Evolutionary conservation across 1,284 basidiomycete genomes (phyloP).

Genomic region (Schizophyllum amplum): DNA sequence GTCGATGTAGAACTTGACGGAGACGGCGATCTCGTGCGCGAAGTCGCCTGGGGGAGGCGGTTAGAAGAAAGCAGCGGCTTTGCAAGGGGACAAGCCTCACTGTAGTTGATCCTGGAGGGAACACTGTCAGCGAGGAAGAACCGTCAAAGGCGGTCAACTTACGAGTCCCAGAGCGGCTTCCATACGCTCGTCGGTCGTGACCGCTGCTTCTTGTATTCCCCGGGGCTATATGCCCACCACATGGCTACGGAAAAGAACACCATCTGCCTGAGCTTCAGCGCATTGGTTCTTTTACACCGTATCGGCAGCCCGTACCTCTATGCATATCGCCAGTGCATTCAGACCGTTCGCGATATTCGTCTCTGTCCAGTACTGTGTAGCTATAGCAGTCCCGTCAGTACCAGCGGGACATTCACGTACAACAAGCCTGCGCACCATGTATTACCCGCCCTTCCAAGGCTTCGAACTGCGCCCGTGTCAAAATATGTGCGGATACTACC

Average conservation of each 20-base stretch:
- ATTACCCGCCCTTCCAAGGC: slow-evolving; percentile 56
- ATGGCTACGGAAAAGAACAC: slow-evolving; percentile 72
- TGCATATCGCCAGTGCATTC: slow-evolving; percentile 72
- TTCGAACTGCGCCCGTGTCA: slow-evolving; percentile 39
- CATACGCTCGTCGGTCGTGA: slow-evolving; percentile 39
- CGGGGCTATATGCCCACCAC: slow-evolving; percentile 73
- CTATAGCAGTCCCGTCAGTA: slow-evolving; percentile 28
- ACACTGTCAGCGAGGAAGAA: slow-evolving; percentile 1
- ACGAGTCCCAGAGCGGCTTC: slow-evolving; percentile 70
- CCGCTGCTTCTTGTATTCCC: slow-evolving; percentile 48
- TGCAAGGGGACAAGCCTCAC: slow-evolving; percentile 28
- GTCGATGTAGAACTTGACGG: slow-evolving; percentile 54
- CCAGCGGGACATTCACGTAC: background rate
- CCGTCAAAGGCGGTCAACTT: slow-evolving; percentile 15
- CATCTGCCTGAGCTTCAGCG: too few relatives aligned
- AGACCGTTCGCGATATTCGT: slow-evolving; percentile 78
- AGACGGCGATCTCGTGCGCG: slow-evolving; percentile 49
- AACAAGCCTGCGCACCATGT: slow-evolving; percentile 24
- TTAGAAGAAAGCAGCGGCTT: slow-evolving; percentile 3
- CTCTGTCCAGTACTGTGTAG: slow-evolving; percentile 70
- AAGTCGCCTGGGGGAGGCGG: slow-evolving; percentile 46
- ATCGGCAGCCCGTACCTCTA: slow-evolving; percentile 77
- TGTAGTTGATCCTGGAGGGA: slow-evolving; percentile 60
- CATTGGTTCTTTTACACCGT: too few relatives aligned
- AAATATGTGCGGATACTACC: background rate